These are phyloP conservation scores for Fusarium siculi DNA, from an alignment of 2,329 filamentous ascomycete species.

Conservation along the genomic window DNA sequence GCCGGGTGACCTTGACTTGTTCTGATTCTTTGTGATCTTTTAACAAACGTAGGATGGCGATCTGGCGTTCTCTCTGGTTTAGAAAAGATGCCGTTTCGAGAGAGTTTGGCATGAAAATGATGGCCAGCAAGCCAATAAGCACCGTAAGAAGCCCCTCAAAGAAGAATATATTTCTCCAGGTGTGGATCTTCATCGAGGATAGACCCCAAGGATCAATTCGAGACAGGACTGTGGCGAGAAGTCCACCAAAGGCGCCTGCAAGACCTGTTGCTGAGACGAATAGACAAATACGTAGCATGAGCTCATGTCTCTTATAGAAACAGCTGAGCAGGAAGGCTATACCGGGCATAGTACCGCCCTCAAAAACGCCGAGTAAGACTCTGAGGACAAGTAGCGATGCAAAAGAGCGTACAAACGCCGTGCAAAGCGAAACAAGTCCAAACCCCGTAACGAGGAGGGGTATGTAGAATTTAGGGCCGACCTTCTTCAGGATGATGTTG, in stretches of 20 bases:
- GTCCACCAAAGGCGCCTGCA: not conserved
- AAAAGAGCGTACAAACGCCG: slow-evolving; percentile 62
- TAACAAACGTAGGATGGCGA: not conserved
- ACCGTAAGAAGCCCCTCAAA: not conserved
- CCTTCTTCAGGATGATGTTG: slow-evolving; percentile 78
- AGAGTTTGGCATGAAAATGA: not conserved
- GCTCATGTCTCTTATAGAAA: slow-evolving; percentile 67
- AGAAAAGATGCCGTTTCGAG: not conserved
- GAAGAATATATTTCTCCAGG: not conserved
- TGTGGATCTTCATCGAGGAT: not conserved
- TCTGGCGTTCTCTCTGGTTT: not conserved
- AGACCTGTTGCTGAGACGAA: not conserved
- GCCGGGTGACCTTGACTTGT: not conserved
- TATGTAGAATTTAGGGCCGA: slow-evolving; percentile 76
- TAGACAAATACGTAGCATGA: not conserved
- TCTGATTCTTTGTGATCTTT: not conserved
- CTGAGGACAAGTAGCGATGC: slow-evolving; percentile 59
- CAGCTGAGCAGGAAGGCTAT: slow-evolving; percentile 49
- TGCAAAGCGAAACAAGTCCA: slow-evolving; percentile 60
- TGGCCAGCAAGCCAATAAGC: not conserved
- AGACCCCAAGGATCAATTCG: not conserved
- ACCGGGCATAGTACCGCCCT: slow-evolving; percentile 74
- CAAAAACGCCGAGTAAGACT: slow-evolving; percentile 70
- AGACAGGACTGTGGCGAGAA: not conserved
- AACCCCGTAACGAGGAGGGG: slow-evolving; percentile 78